Evolutionary conservation across 1,139 yeast genomes (phyloP), one percentile per base, ranked within the genome.

Genomic region (Sugiyamaella castrensis): DNA sequence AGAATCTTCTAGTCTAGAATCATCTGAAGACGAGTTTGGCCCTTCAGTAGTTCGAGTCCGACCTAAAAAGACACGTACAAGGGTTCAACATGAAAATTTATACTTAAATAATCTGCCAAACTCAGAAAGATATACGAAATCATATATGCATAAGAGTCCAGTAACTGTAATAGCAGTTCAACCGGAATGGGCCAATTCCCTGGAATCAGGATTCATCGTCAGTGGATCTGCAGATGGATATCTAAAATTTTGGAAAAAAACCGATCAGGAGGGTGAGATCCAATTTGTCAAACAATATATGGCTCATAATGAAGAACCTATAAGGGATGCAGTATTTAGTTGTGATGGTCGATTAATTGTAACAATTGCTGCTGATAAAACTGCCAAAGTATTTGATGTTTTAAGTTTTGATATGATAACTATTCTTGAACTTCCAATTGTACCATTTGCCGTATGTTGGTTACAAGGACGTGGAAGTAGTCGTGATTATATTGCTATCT

Each of bases 171-270:
- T 58, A 5, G 49, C 53, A 4, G 56, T 56, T 8, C 56, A 55
- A 26, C 54, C 58, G 33, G 54, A 52, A 5, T 37, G 40, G 10
- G 29, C 37, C 11, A 41, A 43, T 4, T 43, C 32, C 34, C 48
- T 35, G 11, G 53, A 13, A 38, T 51, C 40, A 31, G 59, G 59
- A 24, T 56, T 68, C 36, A 50, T 74, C 2, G 62, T 70, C 9
- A 63, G 73, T 0, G 72, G 74, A 1, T 68, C 73, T n/a, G 53
- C 42, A 26, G 75, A 73, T 47, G 79, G 79, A 1, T 52, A 58
- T 16, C 59, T 75, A 40, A 74, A 72, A 55, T 71, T 75, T 56
- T 75, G 79, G 79, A 62, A 44, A 12, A 51, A 55, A 37, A 38
- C 50, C 12, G 37, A 33, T 30, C 37, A 41, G 12, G 54, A 52